phyloP scores from a whole-genome alignment of 2,329 filamentous ascomycete species.

The Penicillium sp. region DNA sequence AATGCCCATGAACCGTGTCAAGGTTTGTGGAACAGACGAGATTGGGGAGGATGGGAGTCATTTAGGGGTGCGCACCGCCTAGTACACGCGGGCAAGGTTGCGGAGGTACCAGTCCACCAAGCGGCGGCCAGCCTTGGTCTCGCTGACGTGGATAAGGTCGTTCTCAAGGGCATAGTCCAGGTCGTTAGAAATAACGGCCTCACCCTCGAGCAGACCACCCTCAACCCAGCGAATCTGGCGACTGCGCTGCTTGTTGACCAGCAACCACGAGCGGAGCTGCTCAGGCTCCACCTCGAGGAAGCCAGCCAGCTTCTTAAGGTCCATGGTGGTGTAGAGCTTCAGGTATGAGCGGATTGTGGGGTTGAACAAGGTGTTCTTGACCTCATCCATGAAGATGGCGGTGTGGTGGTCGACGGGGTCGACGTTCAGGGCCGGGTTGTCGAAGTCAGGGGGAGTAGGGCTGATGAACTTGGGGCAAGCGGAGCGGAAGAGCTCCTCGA shows the following conservation, averaged over 20 bases:
- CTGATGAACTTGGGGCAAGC: constrained; percentile 99
- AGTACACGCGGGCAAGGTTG: constrained; percentile 95
- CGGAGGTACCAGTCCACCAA: constrained; percentile 98
- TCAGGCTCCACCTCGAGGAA: constrained; percentile 98
- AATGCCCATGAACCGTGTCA: constrained; percentile 10
- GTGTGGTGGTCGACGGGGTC: constrained; percentile 98
- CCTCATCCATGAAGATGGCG: constrained; percentile 98
- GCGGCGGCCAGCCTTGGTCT: constrained; percentile 96
- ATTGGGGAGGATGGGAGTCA: background rate
- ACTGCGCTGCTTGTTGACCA: constrained; percentile 98
- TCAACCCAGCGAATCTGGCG: constrained; percentile 94
- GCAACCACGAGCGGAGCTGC: constrained; percentile 86
- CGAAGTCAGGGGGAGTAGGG: constrained; percentile 94
- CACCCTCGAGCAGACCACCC: constrained; percentile 85
- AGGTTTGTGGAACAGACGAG: background rate
- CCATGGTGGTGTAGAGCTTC: constrained; percentile 99
- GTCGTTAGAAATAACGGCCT: constrained; percentile 89
- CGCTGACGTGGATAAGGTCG: constrained; percentile 96
- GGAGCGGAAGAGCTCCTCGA: constrained; percentile 95
- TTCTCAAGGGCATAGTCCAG: constrained; percentile 96
- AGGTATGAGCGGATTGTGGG: constrained; percentile 98
- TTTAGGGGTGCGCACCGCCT: constrained; percentile 32
- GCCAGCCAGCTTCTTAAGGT: constrained; percentile 93
- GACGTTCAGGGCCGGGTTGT: constrained; percentile 92
- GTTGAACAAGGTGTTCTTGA: constrained; percentile 98